Percentiles rank a stretch among this genome's conserved stretches.
Evolutionary conservation across 1,284 basidiomycete species (phyloP).

Genomic region (Naganishia albida): DNA sequence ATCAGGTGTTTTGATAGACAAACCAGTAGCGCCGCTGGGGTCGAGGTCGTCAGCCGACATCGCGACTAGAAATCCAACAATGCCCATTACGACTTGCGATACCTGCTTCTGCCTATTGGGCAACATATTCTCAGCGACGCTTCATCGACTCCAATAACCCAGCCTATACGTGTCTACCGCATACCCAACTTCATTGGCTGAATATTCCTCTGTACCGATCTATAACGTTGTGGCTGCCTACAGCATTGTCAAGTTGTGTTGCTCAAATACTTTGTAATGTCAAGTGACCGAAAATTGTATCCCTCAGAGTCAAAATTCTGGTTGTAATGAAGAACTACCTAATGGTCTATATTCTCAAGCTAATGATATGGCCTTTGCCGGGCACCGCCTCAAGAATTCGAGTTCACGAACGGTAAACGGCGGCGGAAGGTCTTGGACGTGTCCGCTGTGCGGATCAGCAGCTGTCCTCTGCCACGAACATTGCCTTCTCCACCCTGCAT

Average conservation of each 20-base stretch:
- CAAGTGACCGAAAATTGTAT: slow-evolving; percentile 2
- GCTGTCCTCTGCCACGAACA: too few species aligned
- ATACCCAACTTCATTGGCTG: background rate
- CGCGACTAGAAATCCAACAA: slow-evolving; percentile 28
- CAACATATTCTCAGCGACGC: background rate
- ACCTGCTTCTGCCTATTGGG: background rate
- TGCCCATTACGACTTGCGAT: background rate
- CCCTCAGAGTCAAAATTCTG: background rate
- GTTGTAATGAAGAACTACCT: background rate
- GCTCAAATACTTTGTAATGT: background rate
- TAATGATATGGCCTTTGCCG: too few species aligned
- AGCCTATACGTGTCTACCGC: background rate
- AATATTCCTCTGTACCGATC: background rate
- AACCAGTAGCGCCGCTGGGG: slow-evolving; percentile 48
- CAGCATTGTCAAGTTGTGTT: background rate
- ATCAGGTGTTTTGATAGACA: slow-evolving; percentile 17
- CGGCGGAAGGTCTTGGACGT: too few species aligned
- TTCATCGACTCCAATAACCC: background rate
- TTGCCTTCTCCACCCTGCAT: too few species aligned
- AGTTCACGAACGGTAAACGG: too few species aligned
- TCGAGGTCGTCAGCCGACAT: slow-evolving; percentile 51
- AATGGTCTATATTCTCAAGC: too few species aligned
- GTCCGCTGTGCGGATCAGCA: too few species aligned
- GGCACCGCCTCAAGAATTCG: too few species aligned
- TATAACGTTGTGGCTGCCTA: background rate